Percentiles rank a stretch among this genome's conserved stretches.
phyloP scores from a whole-genome alignment of 208 protist genomes.

The Wallacemonas sp. region DNA sequence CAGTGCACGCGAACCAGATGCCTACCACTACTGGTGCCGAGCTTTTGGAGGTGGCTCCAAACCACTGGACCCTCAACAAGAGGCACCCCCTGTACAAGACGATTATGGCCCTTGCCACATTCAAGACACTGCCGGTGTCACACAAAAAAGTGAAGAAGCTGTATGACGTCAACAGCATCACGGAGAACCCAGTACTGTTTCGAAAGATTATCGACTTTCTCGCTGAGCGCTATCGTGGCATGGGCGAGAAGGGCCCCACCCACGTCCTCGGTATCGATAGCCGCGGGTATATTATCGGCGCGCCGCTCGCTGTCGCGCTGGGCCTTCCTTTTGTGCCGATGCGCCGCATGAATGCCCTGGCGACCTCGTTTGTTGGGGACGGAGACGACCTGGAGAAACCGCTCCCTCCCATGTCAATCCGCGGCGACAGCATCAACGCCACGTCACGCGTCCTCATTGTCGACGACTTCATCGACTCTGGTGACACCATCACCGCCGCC shows the following conservation, averaged over 20 bases:
- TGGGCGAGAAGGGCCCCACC: conserved; percentile 61
- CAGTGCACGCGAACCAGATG: not conserved
- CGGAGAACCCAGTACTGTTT: conserved; percentile 72
- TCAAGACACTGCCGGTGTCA: conserved; percentile 24
- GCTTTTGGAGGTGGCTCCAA: conserved; percentile 34
- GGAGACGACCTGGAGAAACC: conserved; percentile 32
- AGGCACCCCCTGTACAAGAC: conserved; percentile 32
- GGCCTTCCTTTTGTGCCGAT: conserved; percentile 80
- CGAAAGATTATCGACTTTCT: conserved; percentile 64
- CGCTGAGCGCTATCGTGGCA: conserved; percentile 55
- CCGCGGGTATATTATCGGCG: conserved; percentile 75
- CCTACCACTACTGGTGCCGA: conserved; percentile 1
- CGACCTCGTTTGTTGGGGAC: conserved; percentile 54
- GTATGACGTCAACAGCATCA: conserved; percentile 90
- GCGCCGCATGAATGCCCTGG: conserved; percentile 42
- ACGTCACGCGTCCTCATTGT: conserved; percentile 78
- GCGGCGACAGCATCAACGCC: conserved; percentile 56
- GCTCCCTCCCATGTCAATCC: conserved; percentile 46
- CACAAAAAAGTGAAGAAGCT: conserved; percentile 39
- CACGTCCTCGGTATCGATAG: conserved; percentile 81
- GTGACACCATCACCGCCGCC: conserved; percentile 62
- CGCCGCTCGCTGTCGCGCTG: conserved; percentile 75
- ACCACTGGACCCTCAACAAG: conserved; percentile 46
- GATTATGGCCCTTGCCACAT: conserved; percentile 19
- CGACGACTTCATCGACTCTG: conserved; percentile 89